Base-by-base conservation (phyloP, 164 flowering plant species). In the Paratinospora sagittata region DNA sequence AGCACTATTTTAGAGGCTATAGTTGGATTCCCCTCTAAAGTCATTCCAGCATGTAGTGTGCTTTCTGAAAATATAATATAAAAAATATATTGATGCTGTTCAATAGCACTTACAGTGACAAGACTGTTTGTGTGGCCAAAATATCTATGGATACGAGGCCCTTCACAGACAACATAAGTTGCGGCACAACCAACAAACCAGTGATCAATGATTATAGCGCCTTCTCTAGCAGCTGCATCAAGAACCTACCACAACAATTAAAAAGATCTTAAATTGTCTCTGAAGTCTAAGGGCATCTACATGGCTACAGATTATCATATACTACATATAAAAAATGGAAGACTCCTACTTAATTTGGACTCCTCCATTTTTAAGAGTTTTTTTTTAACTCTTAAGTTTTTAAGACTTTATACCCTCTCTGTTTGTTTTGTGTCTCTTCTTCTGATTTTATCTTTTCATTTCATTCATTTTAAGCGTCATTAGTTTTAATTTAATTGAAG, bases 181-280 rank as follows among this genome's bases (percentile, higher is more conserved):
- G 86, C 92, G 71, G 73, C 77, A 74, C 91, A 88, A 62, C 99
- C 97, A 82, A 85, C 81, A 79, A 86, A 90, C 99, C 97, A 95
- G 64, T 75, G 82, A 74, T 90, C 82, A 5, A 87, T 45, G 69
- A 85, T 57, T 27, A 74, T 74, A 47, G 88, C 97, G 69, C 97
- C 97, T 79, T 80, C 93, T 72, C 72, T 80, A 34, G 80, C 27
- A 49, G 88, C 88, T 71, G 90, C 90, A 78, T 86, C 93, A 75
- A 78, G 70, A 75, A 95, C 92, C 98, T 95, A 73, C 37, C 49
- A 66, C 62, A 75, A 73, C 19, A 55, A 55, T 19, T 2, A n/a
- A 55, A 55, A 55, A 55, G 21, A 55, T 55, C 21, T 55, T 21
- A 55, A n/a, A 55, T 19, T 55, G 21, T 19, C 61, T 55, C 61